Evolutionary conservation across 257 asterid species (phyloP).

Genomic region (Perilla frutescens): DNA sequence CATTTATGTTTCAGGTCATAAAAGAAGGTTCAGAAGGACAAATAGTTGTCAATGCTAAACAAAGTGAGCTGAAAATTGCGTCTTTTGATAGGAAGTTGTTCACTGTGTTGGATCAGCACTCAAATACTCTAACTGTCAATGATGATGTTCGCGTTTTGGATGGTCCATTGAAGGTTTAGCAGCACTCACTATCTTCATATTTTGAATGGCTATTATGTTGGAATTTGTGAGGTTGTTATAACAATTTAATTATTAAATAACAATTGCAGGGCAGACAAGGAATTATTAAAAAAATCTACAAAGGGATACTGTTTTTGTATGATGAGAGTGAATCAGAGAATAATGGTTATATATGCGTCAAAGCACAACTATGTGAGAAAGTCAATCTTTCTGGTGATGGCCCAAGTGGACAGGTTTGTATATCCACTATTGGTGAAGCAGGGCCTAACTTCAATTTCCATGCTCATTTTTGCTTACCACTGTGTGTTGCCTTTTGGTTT

Average conservation of each 20-base stretch:
- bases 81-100: constrained; percentile 87
- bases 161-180: constrained; percentile 81
- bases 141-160: constrained; percentile 73
- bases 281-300: constrained; percentile 74
- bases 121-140: constrained; percentile 67
- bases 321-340: constrained; percentile 73
- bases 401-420: constrained; percentile 66
- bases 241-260: constrained; percentile 27
- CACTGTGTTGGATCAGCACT: constrained; percentile 71
- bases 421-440: not conserved
- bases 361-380: constrained; percentile 78
- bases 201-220: constrained; percentile 21
- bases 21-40: constrained; percentile 84
- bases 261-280: constrained; percentile 83
- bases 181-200: constrained; percentile 22
- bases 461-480: not conserved
- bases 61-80: constrained; percentile 71
- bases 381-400: constrained; percentile 52
- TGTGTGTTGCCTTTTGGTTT: constrained; percentile 31
- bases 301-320: constrained; percentile 70
- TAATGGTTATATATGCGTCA: constrained; percentile 72
- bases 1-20: constrained; percentile 56
- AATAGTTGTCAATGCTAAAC: constrained; percentile 56
- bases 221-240: constrained; percentile 29
- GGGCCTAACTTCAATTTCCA: not conserved